phyloP scores from a whole-genome alignment of 768 basidiomycete species.

The Kwoniella europaea region DNA sequence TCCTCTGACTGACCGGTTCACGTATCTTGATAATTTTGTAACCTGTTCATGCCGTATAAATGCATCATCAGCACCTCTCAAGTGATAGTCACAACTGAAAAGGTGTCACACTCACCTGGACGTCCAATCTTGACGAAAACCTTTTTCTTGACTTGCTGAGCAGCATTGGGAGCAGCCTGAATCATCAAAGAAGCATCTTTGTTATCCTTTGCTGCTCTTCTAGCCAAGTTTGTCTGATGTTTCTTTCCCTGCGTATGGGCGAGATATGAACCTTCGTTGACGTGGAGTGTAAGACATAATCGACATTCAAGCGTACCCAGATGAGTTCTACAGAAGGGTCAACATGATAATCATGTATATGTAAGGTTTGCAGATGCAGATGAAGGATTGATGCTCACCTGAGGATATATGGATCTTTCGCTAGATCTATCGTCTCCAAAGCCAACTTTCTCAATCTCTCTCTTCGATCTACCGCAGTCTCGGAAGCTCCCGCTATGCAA shows the following conservation, averaged over 20 bases:
- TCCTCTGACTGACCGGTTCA: slow-evolving; percentile 78
- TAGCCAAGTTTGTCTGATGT: slow-evolving; percentile 96
- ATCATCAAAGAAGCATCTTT: slow-evolving; percentile 92
- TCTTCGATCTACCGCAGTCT: slow-evolving; percentile 91
- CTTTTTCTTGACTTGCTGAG: slow-evolving; percentile 78
- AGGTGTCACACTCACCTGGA: slow-evolving; percentile 61
- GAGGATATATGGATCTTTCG: slow-evolving; percentile 67
- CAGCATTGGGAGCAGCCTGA: slow-evolving; percentile 60
- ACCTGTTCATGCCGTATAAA: slow-evolving; percentile 60
- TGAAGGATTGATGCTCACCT: slow-evolving; percentile 1
- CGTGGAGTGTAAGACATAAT: slow-evolving; percentile 94
- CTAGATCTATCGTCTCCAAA: slow-evolving; percentile 94
- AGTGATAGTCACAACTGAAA: not conserved
- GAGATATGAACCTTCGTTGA: slow-evolving; percentile 98
- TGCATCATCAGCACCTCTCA: not conserved
- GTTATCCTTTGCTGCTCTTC: slow-evolving; percentile 94
- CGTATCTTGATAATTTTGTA: slow-evolving; percentile 84
- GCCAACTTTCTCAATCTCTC: slow-evolving; percentile 94
- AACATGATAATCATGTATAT: not conserved
- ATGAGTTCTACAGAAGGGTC: slow-evolving; percentile 67
- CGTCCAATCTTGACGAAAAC: slow-evolving; percentile 96
- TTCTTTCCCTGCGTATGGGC: slow-evolving; percentile 99
- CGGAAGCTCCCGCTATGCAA: slow-evolving; percentile 82
- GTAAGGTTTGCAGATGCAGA: not conserved
- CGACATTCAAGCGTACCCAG: slow-evolving; percentile 98